Conservation (phyloP, 495 filamentous ascomycete species). For the Aspergillus haitiensis region DNA sequence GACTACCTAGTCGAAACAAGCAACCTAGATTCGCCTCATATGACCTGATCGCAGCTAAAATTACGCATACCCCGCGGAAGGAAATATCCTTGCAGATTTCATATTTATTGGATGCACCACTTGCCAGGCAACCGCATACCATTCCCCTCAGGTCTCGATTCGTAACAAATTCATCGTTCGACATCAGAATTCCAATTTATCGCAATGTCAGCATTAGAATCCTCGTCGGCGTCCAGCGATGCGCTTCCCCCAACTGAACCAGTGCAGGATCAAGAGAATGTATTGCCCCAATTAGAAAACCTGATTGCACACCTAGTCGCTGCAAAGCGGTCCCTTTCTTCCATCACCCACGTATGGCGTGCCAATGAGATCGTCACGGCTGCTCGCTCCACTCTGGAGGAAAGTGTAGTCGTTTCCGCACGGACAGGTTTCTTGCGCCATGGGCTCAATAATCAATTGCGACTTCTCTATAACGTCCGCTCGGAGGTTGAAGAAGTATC, state of each 20-base stretch:
- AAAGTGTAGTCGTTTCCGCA: conserved; percentile 74
- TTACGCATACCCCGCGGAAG: conserved; percentile 3
- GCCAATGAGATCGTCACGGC: conserved; percentile 83
- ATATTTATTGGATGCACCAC: background rate
- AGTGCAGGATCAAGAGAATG: conserved; percentile 20
- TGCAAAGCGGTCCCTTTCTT: conserved; percentile 88
- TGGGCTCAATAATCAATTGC: conserved; percentile 71
- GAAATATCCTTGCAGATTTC: background rate
- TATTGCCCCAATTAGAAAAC: conserved; percentile 57
- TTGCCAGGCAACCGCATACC: conserved; percentile 1
- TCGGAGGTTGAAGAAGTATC: conserved; percentile 58
- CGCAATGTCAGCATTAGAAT: conserved; percentile 38
- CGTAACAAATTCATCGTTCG: background rate
- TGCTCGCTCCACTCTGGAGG: conserved; percentile 73
- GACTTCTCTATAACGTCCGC: conserved; percentile 66
- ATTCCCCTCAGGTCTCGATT: conserved; percentile 9
- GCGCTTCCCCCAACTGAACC: conserved; percentile 16
- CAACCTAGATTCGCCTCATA: conserved; percentile 10
- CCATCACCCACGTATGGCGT: conserved; percentile 77
- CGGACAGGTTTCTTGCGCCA: conserved; percentile 73
- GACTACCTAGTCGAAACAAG: background rate
- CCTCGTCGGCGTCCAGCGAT: conserved; percentile 31
- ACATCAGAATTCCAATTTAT: background rate
- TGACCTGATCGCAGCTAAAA: conserved; percentile 17
- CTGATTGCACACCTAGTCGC: conserved; percentile 80